Base-by-base conservation (phyloP, 768 basidiomycete genomes). In the Chlorophyllum brunneum region DNA sequence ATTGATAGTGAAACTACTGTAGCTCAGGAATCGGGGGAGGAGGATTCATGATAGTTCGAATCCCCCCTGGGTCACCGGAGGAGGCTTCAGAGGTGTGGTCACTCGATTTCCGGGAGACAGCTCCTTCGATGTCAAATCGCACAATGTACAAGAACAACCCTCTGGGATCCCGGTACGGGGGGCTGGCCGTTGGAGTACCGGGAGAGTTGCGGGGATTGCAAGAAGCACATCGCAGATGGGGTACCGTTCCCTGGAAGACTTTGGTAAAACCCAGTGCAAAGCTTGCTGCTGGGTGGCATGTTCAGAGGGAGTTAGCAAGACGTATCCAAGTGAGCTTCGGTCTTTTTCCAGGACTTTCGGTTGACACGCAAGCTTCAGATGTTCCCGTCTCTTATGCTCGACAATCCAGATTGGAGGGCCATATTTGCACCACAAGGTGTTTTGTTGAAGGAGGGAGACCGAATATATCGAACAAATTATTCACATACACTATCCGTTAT, bases 61-160 rank as follows among this genome's bases (percentile, higher is more conserved):
- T 92, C 13, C 87, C 92, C 13, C 79, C 86, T 16, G 57, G 60
- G 1, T 58, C 63, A 27, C 58, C 70, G 1, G 69, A 69, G 26
- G 66, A 60, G 5, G 56, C 64, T 10, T 88, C 87, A 29, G 74
- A 85, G 60, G 83, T 85, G 33, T 86, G 76, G 65, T 80, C 78
- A 10, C 76, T 98, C 44, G 91, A 98, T 70, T 98, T 92, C 65
- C 81, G 95, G 37, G 95, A 98, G 67, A 85, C 82, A 0, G 92
- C 88, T 1, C 92, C 95, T 0, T 78, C 77, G 0, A 66, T 80
- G 29, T 74, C 92, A 4, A 88, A 86, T 62, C 65, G 73, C 34
- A 83, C 83, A 4, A 98, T 98, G 94, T 98, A 82, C 68, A 60
- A 68, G 29, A 68, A 75, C 10, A 65, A 82, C 37, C 74, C 88